Evolutionary conservation across 2,329 filamentous ascomycete species (phyloP).

Genomic region (Zasmidium citrigriseum): DNA sequence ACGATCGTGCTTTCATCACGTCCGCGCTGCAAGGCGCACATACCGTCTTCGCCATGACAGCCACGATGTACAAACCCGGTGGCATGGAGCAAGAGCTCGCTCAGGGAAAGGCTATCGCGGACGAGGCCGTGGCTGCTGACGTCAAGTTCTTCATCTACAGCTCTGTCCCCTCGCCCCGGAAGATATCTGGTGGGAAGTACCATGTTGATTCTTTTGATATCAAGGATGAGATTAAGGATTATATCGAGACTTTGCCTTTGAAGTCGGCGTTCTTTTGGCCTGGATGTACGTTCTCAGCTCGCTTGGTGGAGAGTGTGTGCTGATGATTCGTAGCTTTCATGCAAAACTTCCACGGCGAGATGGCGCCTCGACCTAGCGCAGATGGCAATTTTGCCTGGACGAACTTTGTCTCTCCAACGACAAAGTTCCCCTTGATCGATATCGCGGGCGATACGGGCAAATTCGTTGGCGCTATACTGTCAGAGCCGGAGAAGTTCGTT

Average conservation of each 20-base stretch:
- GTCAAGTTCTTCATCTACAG: neutral
- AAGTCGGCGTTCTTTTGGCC: neutral
- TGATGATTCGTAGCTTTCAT: neutral
- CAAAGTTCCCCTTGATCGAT: neutral
- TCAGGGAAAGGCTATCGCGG: slow-evolving; percentile 1
- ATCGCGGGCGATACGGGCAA: slow-evolving; percentile 1
- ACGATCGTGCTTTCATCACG: slow-evolving; percentile 45
- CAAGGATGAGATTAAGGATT: neutral
- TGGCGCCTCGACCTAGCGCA: neutral
- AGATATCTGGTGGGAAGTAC: neutral
- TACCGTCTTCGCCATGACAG: slow-evolving; percentile 43
- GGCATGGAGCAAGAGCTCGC: neutral
- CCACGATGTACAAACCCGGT: neutral
- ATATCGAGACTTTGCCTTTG: neutral
- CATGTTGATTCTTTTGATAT: neutral
- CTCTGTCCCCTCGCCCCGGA: neutral
- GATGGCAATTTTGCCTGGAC: neutral
- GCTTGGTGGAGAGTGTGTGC: neutral
- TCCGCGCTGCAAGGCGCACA: slow-evolving; percentile 47
- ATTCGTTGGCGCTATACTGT: slow-evolving; percentile 1
- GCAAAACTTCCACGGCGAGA: neutral
- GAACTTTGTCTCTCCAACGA: neutral
- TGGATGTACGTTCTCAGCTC: neutral
- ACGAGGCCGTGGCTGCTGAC: neutral
- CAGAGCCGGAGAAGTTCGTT: neutral